Conservation (phyloP, 2,329 filamentous ascomycete species). For the Fusarium agapanthi region DNA sequence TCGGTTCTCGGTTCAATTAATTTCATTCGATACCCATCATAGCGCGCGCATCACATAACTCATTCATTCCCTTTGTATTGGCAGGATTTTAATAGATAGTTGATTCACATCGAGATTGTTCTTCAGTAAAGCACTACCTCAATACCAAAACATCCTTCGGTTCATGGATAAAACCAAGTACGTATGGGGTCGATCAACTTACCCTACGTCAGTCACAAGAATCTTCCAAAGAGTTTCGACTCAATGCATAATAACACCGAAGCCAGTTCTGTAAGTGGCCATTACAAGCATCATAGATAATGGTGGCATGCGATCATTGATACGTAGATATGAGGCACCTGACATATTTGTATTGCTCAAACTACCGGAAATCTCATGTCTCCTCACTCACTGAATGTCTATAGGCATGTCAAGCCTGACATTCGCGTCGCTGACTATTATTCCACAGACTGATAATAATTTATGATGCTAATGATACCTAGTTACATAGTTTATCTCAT, state of each 20-base stretch:
- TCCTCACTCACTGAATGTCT: too few species aligned
- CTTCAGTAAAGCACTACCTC: not conserved
- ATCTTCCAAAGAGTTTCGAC: too few species aligned
- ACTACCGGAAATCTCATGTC: too few species aligned
- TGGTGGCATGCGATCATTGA: not conserved
- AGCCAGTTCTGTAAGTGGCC: not conserved
- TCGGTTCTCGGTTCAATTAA: not conserved
- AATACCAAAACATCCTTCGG: not conserved
- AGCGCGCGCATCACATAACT: conserved; percentile 3
- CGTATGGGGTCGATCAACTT: not conserved
- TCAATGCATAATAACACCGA: not conserved
- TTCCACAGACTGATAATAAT: not conserved
- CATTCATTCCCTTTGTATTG: not conserved
- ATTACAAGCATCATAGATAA: not conserved
- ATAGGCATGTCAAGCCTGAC: not conserved
- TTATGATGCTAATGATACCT: not conserved
- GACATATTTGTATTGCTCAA: not conserved
- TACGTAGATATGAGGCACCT: too few species aligned
- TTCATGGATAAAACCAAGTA: not conserved
- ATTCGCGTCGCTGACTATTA: not conserved
- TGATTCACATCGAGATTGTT: not conserved
- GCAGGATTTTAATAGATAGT: not conserved
- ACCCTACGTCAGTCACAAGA: not conserved
- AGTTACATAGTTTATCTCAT: not conserved
- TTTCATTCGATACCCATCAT: conserved; percentile 11